Percentiles rank a stretch among this genome's conserved stretches.
phyloP scores from a whole-genome alignment of 2,329 filamentous ascomycete genomes.

The Colletotrichum coccodes region DNA sequence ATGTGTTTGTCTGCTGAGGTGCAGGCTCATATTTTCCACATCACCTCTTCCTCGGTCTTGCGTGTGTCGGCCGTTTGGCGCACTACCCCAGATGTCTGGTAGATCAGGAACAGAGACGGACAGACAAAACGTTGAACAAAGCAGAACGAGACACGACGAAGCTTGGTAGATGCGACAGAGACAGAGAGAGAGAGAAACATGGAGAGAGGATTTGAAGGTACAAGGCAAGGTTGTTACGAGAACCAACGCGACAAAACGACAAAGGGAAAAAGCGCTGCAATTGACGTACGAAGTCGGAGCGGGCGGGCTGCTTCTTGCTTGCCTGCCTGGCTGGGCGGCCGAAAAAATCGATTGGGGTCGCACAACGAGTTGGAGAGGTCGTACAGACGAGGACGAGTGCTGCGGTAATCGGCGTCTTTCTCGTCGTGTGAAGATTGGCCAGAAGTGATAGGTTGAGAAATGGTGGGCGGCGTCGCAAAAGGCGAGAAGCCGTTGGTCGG shows the following conservation, averaged over 20 bases:
- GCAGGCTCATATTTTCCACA: neutral
- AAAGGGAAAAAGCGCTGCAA: conserved; percentile 1
- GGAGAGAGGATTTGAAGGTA: neutral
- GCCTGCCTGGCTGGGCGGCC: neutral
- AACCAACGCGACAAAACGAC: neutral
- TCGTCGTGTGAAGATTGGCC: conserved; percentile 13
- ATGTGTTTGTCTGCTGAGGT: neutral
- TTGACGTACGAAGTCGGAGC: conserved; percentile 12
- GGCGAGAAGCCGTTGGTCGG: conserved; percentile 30
- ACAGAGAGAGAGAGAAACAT: neutral
- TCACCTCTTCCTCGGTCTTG: neutral
- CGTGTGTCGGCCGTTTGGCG: neutral
- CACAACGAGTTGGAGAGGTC: conserved; percentile 21
- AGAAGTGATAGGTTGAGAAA: conserved; percentile 18
- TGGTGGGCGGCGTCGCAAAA: conserved; percentile 23
- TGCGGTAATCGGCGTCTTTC: conserved; percentile 32
- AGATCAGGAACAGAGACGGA: neutral
- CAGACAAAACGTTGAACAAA: no score
- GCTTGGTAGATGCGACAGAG: neutral
- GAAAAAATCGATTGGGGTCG: neutral
- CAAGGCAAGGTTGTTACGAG: neutral
- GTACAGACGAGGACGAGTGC: conserved; percentile 20
- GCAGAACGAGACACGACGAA: neutral
- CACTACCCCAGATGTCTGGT: no score
- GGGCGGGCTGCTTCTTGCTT: neutral